Base-by-base conservation (phyloP, 2,329 filamentous ascomycete genomes). In the Capronia coronata region DNA sequence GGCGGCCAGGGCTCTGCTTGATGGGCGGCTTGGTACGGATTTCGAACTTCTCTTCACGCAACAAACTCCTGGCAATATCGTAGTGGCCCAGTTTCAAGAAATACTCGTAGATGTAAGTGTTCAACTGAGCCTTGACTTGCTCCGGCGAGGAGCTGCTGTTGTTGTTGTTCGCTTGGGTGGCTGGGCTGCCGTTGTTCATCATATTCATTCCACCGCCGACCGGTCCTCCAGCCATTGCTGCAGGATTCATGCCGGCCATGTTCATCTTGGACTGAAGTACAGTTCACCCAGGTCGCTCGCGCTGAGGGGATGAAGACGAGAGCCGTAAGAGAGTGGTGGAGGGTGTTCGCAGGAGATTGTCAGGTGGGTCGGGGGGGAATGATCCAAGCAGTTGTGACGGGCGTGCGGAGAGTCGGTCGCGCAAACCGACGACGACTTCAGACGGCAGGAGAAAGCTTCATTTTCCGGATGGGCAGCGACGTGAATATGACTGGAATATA, bases 81-180 rank as follows among this genome's bases (percentile, higher is more conserved):
- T 79, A 84, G 77, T 95, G 87, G 60, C 82, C 79, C 67, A 88
- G 86, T 63, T 86, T 87, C 59, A 96, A 74, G 58, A 97, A 91
- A 65, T 83, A 83, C 66, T 83, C 79, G 68, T 83, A 84, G 59
- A 84, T 83, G 67, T 80, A 82, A 43, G 79, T 82, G 67, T 83
- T 82, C 52, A 83, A 70, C 46, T 67, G 68, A 56, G 61, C 65
- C 58, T 68, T 66, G 61, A 68, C 64, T 38, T 47, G 46, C 43
- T 57, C 61, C 46, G 41, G 49, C 23, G 41, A 54, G 63, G 32
- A 56, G 35, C 61, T 64, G 52, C 63, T 64, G 53, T 70, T 65
- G 35, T 61, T 64, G 51, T 63, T 65, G 52, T 70, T 65, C 63
- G 71, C 67, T 61, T 71, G 68, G 61, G 65, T 60, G 34, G 62